These are phyloP conservation scores for Ambrosia artemisiifolia DNA, from an alignment of 129 eudicot genomes.

Conservation along the genomic window DNA sequence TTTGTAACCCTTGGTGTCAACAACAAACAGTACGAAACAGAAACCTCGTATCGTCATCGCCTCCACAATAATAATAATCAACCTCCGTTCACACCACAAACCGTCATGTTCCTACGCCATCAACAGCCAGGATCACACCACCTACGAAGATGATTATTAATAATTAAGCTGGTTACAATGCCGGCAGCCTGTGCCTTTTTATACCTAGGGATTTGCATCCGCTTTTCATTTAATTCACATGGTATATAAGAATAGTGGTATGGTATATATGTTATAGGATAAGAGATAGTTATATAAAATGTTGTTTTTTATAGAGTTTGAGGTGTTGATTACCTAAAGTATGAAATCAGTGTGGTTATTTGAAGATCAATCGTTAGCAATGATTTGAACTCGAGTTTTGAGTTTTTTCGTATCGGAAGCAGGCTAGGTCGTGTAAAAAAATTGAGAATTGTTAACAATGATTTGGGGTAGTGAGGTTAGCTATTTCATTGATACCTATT, in stretches of 20 bases:
- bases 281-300: neutral
- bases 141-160: slow-evolving; percentile 25
- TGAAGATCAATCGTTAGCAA: neutral
- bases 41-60: slow-evolving; percentile 15
- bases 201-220: neutral
- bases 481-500: too few species aligned
- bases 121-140: slow-evolving; percentile 14
- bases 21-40: slow-evolving; percentile 11
- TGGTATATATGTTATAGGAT: neutral
- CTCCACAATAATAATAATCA: slow-evolving; percentile 15
- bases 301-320: slow-evolving; percentile 1
- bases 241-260: slow-evolving; percentile 13
- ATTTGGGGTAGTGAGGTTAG: neutral
- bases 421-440: too few species aligned
- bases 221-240: slow-evolving; percentile 18
- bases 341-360: slow-evolving; percentile 2
- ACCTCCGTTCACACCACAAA: neutral
- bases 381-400: too few species aligned
- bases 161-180: slow-evolving; percentile 29
- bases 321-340: slow-evolving; percentile 10
- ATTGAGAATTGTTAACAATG: too few species aligned
- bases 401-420: too few species aligned
- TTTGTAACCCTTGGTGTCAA: slow-evolving; percentile 12
- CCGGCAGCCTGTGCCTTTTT: slow-evolving; percentile 18
- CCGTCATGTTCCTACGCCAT: slow-evolving; percentile 16